phyloP scores from a whole-genome alignment of 2,329 filamentous ascomycete species.

The Xylariaceae sp. region DNA sequence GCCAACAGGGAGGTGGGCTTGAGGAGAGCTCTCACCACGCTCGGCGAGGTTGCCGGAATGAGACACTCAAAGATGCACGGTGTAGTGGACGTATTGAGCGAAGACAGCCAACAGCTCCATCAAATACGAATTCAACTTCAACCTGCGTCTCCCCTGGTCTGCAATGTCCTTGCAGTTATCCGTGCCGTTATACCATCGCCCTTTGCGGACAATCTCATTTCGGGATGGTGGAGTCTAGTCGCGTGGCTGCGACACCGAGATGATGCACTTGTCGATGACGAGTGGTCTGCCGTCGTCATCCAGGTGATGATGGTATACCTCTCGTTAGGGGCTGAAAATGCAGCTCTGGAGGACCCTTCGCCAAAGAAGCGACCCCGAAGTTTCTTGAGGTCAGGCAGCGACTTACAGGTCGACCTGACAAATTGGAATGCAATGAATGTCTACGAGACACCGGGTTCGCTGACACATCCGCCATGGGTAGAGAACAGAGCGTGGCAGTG shows the following conservation, averaged over 20 bases:
- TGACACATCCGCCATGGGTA: conserved; percentile 49
- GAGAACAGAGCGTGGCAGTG: conserved; percentile 62
- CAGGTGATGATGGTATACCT: conserved; percentile 58
- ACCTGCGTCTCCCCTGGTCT: conserved; percentile 55
- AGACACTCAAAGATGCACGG: conserved; percentile 52
- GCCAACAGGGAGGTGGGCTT: conserved; percentile 44
- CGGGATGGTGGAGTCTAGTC: conserved; percentile 67
- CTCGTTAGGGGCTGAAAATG: conserved; percentile 38
- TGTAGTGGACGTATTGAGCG: conserved; percentile 58
- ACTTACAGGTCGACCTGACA: conserved; percentile 20
- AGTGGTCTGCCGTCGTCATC: conserved; percentile 64
- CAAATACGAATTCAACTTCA: conserved; percentile 61
- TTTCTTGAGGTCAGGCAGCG: conserved; percentile 24
- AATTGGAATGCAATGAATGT: conserved; percentile 42
- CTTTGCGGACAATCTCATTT: conserved; percentile 52
- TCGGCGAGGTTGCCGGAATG: conserved; percentile 44
- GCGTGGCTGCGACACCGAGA: conserved; percentile 55
- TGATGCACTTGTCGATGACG: conserved; percentile 40
- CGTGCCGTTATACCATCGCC: conserved; percentile 55
- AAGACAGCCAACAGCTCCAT: conserved; percentile 50
- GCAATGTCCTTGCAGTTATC: conserved; percentile 52
- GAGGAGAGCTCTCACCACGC: conserved; percentile 37
- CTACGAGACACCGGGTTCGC: conserved; percentile 39
- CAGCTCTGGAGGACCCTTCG: conserved; percentile 13
- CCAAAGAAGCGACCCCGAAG: conserved; percentile 16